A percentile compares a stretch with the other conserved stretches of the same genome.
Conservation (phyloP, 306 rosid genomes). For the Arachis stenosperma region DNA sequence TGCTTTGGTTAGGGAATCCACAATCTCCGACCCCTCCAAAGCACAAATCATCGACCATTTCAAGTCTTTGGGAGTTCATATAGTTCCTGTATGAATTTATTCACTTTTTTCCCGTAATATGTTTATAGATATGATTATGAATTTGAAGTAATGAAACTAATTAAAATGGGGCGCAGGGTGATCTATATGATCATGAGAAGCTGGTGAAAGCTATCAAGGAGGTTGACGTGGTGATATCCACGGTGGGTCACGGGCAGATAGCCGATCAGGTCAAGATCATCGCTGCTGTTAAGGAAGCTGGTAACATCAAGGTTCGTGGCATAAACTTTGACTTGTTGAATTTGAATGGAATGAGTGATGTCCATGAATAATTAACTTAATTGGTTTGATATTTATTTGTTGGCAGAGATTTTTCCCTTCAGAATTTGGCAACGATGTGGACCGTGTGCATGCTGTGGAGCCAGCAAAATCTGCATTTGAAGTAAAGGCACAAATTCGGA, state of each 20-base stretch:
- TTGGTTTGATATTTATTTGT: neutral
- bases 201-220: slow-evolving; percentile 77
- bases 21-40: slow-evolving; percentile 65
- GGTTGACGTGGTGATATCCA: slow-evolving; percentile 86
- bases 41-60: slow-evolving; percentile 57
- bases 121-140: no score
- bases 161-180: slow-evolving; percentile 58
- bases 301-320: slow-evolving; percentile 66
- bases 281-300: slow-evolving; percentile 87
- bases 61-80: slow-evolving; percentile 60
- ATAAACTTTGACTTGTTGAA: no score
- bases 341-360: no score
- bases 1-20: slow-evolving; percentile 70
- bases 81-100: slow-evolving; percentile 44
- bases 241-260: slow-evolving; percentile 61
- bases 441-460: slow-evolving; percentile 76
- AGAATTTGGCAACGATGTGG: slow-evolving; percentile 87
- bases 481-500: slow-evolving; percentile 62
- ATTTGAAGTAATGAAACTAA: no score
- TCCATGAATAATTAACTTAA: no score
- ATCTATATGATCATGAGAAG: slow-evolving; percentile 67
- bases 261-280: slow-evolving; percentile 85
- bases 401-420: slow-evolving; percentile 88
- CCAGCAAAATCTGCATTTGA: slow-evolving; percentile 86
- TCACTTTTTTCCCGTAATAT: no score